Evolutionary conservation across 2,329 filamentous ascomycete species (phyloP).

Genomic region (Cladophialophora carrionii): DNA sequence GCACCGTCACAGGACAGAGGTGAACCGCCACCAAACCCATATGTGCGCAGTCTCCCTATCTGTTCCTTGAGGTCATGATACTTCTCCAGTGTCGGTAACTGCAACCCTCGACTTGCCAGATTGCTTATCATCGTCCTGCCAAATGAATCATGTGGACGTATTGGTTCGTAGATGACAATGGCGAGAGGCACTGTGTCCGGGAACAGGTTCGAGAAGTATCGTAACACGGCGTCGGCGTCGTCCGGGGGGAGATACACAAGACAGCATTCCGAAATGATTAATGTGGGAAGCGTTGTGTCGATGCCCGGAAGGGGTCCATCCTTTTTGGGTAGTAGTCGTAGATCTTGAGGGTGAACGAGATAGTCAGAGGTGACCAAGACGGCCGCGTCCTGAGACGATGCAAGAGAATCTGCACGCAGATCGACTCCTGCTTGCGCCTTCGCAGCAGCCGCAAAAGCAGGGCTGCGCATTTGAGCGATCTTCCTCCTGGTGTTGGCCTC

Average conservation of each 20-base stretch:
- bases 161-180: conserved; percentile 85
- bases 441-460: conserved; percentile 39
- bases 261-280: conserved; percentile 93
- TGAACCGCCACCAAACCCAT: conserved; percentile 61
- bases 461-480: conserved; percentile 46
- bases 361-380: conserved; percentile 53
- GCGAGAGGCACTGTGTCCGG: conserved; percentile 55
- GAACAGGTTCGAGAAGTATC: conserved; percentile 64
- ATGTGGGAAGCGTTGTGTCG: conserved; percentile 68
- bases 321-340: conserved; percentile 61
- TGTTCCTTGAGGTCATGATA: conserved; percentile 74
- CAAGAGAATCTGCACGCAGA: conserved; percentile 43
- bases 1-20: conserved; percentile 46
- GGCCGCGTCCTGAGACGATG: conserved; percentile 44
- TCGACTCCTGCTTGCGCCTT: conserved; percentile 42
- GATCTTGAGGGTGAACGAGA: conserved; percentile 68
- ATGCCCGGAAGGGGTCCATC: conserved; percentile 45
- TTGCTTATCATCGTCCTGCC: conserved; percentile 92
- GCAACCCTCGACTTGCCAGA: conserved; percentile 77
- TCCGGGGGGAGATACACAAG: conserved; percentile 78
- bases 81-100: conserved; percentile 76
- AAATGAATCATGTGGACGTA: conserved; percentile 80
- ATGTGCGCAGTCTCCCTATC: conserved; percentile 63
- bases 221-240: conserved; percentile 66
- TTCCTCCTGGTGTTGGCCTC: conserved; percentile 71